Base-by-base conservation (phyloP, 768 basidiomycete species). In the Arthromyces matolae region DNA sequence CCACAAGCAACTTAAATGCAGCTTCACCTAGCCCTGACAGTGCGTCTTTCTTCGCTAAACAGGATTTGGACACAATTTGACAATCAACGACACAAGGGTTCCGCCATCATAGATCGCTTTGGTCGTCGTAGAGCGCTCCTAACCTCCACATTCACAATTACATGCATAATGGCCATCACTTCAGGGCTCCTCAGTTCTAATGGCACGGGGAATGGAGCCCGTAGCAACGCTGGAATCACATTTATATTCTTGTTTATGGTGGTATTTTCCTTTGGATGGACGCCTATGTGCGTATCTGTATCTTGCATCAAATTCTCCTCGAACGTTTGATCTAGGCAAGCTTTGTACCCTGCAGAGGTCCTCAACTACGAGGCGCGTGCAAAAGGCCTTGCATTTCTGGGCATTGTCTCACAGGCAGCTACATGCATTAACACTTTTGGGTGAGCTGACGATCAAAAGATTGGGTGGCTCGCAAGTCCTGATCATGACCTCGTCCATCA, bases 201-300 rank as follows among this genome's bases (percentile, higher is more conserved):
- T 44, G 66, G 63, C 35, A 68, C 55, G 42, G 69, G 64, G 36
- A 71, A 60, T 49, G 51, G 55, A 1, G 60, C 59, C 8, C 65
- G 74, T 16, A 64, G 75, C 13, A 78, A 71, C 52, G 77, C 78
- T 2, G 79, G 78, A 2, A 77, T 81, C 44, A 65, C 72, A 0
- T 79, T 79, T 54, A 73, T 75, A 18, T 75, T 69, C 55, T 54
- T 76, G 45, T 76, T 76, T 62, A 75, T 73, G 73, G 73, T 76
- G 8, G 66, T 75, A 25, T 81, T 72, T 58, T 77, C 76, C 4
- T 75, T 77, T 53, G 78, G 78, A 38, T 79, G 73, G 73, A 81
- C 79, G 2, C 73, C 78, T 1, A 76, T 81, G 76, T 73, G 47
- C 49, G 71, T 56, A 3, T 5, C 13, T 28, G 13, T n/a, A 7